Evolutionary conservation across 75 land plant species (phyloP).

Genomic region (Larix kaempferi): DNA sequence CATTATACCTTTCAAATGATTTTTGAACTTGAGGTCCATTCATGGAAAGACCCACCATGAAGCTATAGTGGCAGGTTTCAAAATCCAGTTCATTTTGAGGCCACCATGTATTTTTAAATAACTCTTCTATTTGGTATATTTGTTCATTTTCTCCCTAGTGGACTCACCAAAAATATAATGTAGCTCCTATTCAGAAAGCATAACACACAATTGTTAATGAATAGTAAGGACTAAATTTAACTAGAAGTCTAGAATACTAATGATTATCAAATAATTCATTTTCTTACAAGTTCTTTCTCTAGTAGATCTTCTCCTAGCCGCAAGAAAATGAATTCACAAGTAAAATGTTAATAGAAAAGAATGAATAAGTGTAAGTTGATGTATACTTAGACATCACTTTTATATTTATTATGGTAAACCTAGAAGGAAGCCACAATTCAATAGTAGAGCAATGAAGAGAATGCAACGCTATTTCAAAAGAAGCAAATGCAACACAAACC

Average conservation of each 20-base stretch:
- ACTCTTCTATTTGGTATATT: too few relatives aligned
- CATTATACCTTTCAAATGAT: too few relatives aligned
- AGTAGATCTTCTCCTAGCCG: constrained; percentile 66
- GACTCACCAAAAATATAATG: constrained; percentile 90
- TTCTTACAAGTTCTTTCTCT: constrained; percentile 75
- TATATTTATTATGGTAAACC: background rate
- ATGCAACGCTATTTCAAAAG: background rate
- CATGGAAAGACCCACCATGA: too few relatives aligned
- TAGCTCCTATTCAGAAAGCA: constrained; percentile 57
- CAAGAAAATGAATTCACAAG: constrained; percentile 13
- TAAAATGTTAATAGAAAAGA: background rate
- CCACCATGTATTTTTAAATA: too few relatives aligned
- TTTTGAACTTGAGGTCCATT: too few relatives aligned
- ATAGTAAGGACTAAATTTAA: too few relatives aligned
- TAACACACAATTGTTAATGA: background rate
- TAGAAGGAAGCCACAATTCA: background rate
- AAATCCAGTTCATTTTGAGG: too few relatives aligned
- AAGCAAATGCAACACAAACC: constrained; percentile 29
- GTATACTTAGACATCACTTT: background rate
- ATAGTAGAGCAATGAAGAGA: background rate
- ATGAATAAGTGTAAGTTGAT: background rate
- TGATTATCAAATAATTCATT: background rate
- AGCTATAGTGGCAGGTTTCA: too few relatives aligned
- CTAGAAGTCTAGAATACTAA: too few relatives aligned
- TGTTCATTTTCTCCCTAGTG: too few relatives aligned